These are phyloP conservation scores for Obelidium mucronatum DNA, from an alignment of 192 early-diverging fungal species.

Conservation along the genomic window DNA sequence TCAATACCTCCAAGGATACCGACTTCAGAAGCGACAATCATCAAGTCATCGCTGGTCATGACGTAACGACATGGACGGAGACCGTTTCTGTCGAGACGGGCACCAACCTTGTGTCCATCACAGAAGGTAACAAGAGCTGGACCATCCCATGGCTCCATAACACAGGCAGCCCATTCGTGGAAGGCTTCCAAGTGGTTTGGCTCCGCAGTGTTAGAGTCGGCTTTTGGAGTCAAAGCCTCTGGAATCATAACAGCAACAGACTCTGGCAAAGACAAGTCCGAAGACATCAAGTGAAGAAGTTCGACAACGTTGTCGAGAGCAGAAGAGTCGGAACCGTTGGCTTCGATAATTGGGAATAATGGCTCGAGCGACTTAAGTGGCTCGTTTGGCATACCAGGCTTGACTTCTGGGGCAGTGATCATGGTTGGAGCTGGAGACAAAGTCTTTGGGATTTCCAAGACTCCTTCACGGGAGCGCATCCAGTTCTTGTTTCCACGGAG, in stretches of 20 bases:
- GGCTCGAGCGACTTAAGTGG: constrained; percentile 67
- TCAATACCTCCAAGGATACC: constrained; percentile 88
- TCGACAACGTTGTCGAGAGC: constrained; percentile 98
- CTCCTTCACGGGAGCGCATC: constrained; percentile 98
- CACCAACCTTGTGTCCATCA: constrained; percentile 96
- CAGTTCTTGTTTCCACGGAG: constrained; percentile 99
- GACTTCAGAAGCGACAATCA: constrained; percentile 98
- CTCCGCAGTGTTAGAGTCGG: constrained; percentile 68
- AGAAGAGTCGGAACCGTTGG: constrained; percentile 94
- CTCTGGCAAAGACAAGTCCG: constrained; percentile 84
- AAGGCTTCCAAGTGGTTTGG: constrained; percentile 79
- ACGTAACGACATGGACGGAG: constrained; percentile 98
- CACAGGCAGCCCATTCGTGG: constrained; percentile 96
- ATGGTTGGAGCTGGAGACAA: constrained; percentile 17
- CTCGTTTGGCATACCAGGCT: constrained; percentile 78
- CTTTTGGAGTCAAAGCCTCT: constrained; percentile 87
- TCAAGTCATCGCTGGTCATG: constrained; percentile 87
- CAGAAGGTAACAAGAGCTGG: constrained; percentile 97
- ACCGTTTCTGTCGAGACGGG: constrained; percentile 98
- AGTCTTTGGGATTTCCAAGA: constrained; percentile 62
- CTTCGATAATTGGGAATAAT: constrained; percentile 94
- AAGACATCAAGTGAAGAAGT: constrained; percentile 62
- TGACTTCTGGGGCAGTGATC: constrained; percentile 2
- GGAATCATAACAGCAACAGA: constrained; percentile 99
- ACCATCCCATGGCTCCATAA: constrained; percentile 99